These are phyloP conservation scores for Leccinellum albellum DNA, from an alignment of 768 basidiomycete genomes.

Conservation along the genomic window DNA sequence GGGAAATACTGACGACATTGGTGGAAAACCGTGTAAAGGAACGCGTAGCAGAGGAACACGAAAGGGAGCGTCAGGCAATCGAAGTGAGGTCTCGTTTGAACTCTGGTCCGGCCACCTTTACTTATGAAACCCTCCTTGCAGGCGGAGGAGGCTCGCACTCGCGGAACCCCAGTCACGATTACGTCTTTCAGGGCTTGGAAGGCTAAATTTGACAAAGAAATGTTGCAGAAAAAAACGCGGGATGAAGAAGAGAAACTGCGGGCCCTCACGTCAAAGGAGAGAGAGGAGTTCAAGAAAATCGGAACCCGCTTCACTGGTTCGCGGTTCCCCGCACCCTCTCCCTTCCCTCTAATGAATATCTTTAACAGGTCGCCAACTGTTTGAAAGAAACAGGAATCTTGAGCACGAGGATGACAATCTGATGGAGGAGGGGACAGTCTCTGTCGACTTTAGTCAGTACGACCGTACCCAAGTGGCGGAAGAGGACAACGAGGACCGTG, in stretches of 20 bases:
- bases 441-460: constrained; percentile 88
- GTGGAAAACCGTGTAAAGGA: constrained; percentile 57
- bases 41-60: constrained; percentile 57
- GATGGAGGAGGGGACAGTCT: constrained; percentile 80
- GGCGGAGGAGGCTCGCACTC: constrained; percentile 84
- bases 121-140: constrained; percentile 28
- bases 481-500: constrained; percentile 50
- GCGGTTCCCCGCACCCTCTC: constrained; percentile 14
- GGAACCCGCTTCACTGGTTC: constrained; percentile 65
- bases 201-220: constrained; percentile 68
- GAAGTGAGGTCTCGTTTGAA: constrained; percentile 51
- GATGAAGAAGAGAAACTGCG: constrained; percentile 81
- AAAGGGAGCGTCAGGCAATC: constrained; percentile 67
- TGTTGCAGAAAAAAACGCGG: constrained; percentile 49
- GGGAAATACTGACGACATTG: constrained; percentile 68
- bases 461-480: constrained; percentile 56
- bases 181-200: constrained; percentile 84
- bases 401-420: constrained; percentile 71
- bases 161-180: constrained; percentile 87
- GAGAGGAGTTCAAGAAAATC: constrained; percentile 75
- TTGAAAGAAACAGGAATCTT: constrained; percentile 76
- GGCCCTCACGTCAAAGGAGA: constrained; percentile 69
- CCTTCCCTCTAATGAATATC: constrained; percentile 3
- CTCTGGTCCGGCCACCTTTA: neutral
- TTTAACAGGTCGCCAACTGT: constrained; percentile 81